Base-by-base conservation (phyloP, 2,329 filamentous ascomycete genomes). In the Escovopsis sp. region DNA sequence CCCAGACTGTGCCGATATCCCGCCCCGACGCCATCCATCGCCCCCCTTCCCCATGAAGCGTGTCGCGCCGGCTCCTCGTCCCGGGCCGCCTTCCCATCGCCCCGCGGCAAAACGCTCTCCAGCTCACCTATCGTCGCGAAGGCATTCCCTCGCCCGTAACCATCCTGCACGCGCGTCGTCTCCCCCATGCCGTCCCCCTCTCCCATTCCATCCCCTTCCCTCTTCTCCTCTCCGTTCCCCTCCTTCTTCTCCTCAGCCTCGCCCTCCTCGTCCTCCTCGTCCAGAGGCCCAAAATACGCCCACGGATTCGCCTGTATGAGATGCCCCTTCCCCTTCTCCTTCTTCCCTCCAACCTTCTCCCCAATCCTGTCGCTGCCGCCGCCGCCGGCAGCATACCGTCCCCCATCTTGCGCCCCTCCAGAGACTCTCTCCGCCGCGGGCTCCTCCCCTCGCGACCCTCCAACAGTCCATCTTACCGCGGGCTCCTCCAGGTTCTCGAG, bases 221-320 rank as follows among this genome's bases (percentile, higher is more conserved):
- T 11, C 21, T 23, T 11, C 3, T 23, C 8, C 21, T 23, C 21
- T 21, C 18, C 16, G 16, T 31, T 5, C 17, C 28, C 33, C 6
- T 38, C 39, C 12, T 43, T 39, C 12, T 39, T 7, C 33, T 3
- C 19, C 35, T 14, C 18, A n/a, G n/a, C n/a, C 27, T 26, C 16
- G 16, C 31, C 6, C 17, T 27, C 33, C 6, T 38, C 39, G 13
- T 43, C 40, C 12, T 39, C 8, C 33, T 3, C 19, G 37, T 14
- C 18, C 15, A 11, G 23, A 10, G 50, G 45, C 3, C 52, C 51
- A 40, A 53, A 48, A 25, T 54, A 57, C 13, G 54, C 44, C 53
- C 54, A 57, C 9, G 54, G 52, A 28, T 55, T 51, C 23, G 52
- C 54, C 39, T 39, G 38, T n/a, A 25, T 35, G 19, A 41, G 30